These are phyloP conservation scores for Entomortierella beljakovae DNA, from an alignment of 192 early-diverging fungal genomes.

Conservation along the genomic window DNA sequence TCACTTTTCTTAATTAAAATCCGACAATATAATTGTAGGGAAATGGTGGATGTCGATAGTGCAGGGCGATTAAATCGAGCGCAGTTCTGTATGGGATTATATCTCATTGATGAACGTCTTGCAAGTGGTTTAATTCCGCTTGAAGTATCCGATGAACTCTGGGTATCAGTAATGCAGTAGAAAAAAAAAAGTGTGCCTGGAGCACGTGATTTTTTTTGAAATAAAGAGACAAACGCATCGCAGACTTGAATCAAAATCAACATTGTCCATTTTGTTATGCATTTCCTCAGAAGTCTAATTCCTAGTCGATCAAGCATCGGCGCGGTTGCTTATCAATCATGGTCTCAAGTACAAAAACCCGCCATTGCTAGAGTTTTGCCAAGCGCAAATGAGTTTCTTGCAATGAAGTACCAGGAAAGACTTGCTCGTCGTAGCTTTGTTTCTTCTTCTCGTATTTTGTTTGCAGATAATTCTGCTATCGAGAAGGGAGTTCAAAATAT, in stretches of 20 bases:
- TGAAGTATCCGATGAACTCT: constrained; percentile 48
- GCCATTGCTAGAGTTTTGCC: too few relatives aligned
- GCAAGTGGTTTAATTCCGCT: constrained; percentile 49
- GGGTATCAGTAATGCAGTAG: constrained; percentile 47
- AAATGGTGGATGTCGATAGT: constrained; percentile 55
- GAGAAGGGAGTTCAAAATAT: constrained; percentile 47
- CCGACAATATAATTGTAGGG: constrained; percentile 12
- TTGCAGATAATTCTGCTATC: constrained; percentile 15
- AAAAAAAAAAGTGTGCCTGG: constrained; percentile 4
- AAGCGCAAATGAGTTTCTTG: too few relatives aligned
- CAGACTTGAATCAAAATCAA: too few relatives aligned
- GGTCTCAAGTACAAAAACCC: too few relatives aligned
- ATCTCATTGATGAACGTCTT: constrained; percentile 62
- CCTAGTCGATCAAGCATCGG: too few relatives aligned
- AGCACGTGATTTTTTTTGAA: too few relatives aligned
- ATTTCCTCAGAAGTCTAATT: too few relatives aligned
- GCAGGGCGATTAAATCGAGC: constrained; percentile 49
- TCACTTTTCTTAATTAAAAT: not conserved
- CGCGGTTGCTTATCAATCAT: too few relatives aligned
- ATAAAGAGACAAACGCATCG: too few relatives aligned
- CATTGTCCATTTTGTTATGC: too few relatives aligned
- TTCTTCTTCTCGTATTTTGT: constrained; percentile 1
- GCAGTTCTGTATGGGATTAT: constrained; percentile 59
- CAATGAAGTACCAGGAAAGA: not conserved
- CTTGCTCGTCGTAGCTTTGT: constrained; percentile 18